Base-by-base conservation (phyloP, 208 protist genomes). In the Trypanosoma brucei region DNA sequence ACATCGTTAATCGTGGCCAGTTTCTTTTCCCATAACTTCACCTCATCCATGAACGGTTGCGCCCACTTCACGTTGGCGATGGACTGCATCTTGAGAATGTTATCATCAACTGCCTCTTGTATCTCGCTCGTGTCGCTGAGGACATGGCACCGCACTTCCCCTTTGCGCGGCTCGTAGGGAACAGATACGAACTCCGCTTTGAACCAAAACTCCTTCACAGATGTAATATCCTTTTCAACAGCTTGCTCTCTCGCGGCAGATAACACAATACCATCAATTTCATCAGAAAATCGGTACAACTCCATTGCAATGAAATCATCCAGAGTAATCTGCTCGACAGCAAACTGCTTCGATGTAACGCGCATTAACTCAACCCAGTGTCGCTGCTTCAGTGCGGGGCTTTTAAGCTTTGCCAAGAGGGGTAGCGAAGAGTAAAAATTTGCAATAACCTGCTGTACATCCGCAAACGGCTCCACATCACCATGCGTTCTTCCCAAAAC, bases 311-410 rank as follows among this genome's bases (percentile, higher is more conserved):
- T 98, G 45, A 99, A 83, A 56, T 97, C 92, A 48, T 93, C 90
- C 0, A 99, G 84, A 54, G 96, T 99, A 71, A 99, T 98, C 54
- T 95, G 95, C 67, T 95, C 93, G 62, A 98, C 88, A 76, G 98
- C 95, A 72, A 99, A 98, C 53, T 89, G 78, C 65, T 93, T 88
- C 1, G 78, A 85, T 13, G 98, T 99, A 3, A 96, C 77, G 6
- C 85, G 81, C 93, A 98, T 98, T 31, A 99, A 82, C 76, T 98
- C 84, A 65, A 92, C 75, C 98, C 98, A 99, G 77, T 99, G 98
- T 6, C 98, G 88, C 38, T 81, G 76, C 68, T 98, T 94, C 30
- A 99, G 80, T n/a, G 97, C 93, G 0, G 98, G 96, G 68, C 84
- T 97, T 76, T 98, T 99, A 34, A 99, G 83, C 69, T 98, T 92